Conservation (phyloP, 140 eudicot species). For the Bidens hawaiensis region DNA sequence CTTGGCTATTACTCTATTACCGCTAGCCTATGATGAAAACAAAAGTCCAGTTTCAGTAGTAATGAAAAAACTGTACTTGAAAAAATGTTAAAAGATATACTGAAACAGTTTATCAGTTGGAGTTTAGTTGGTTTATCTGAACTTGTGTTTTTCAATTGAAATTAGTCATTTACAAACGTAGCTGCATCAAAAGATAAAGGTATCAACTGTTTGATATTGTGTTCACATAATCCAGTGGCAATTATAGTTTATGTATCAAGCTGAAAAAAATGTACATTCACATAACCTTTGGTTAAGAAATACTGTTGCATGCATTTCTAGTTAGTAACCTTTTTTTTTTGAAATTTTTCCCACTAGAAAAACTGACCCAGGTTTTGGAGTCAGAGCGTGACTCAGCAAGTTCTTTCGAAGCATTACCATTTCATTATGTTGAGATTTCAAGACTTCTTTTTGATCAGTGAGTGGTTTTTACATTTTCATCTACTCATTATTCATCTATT, state of each 20-base stretch:
- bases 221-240: not conserved
- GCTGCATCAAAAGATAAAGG: not conserved
- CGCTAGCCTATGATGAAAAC: not conserved
- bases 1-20: not conserved
- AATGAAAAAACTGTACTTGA: not conserved
- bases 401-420: slow-evolving; percentile 78
- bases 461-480: slow-evolving; percentile 27
- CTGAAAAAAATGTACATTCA: not conserved
- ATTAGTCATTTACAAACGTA: not conserved
- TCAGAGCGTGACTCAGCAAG: slow-evolving; percentile 82
- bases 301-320: no score
- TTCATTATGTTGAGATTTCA: slow-evolving; percentile 90
- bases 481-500: not conserved
- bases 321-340: slow-evolving; percentile 6
- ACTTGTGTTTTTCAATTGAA: not conserved
- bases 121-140: not conserved
- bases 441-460: slow-evolving; percentile 97
- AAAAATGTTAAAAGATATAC: not conserved
- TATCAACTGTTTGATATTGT: not conserved
- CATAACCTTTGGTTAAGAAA: not conserved
- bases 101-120: no score
- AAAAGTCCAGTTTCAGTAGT: not conserved
- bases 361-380: slow-evolving; percentile 73
- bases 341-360: slow-evolving; percentile 44
- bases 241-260: not conserved